These are phyloP conservation scores for Parietaria judaica DNA, from an alignment of 306 rosid genomes.

Conservation along the genomic window DNA sequence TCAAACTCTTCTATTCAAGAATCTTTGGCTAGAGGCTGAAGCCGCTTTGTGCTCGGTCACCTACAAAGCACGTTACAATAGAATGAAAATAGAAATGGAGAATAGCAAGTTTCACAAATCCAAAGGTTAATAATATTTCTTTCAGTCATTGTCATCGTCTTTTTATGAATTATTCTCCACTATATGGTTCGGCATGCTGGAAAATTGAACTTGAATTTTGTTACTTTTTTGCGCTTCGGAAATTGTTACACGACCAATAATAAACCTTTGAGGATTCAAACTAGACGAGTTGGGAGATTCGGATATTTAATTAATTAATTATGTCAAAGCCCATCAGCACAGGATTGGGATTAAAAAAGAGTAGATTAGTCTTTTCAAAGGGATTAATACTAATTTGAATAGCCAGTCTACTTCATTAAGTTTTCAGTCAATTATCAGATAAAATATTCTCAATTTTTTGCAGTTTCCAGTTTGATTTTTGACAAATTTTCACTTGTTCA, in stretches of 20 bases:
- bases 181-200: not conserved
- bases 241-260: no score
- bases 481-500: slow-evolving; percentile 10
- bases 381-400: no score
- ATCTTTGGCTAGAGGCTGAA: slow-evolving; percentile 97
- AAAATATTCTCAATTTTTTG: no score
- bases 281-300: no score
- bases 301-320: no score
- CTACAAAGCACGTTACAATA: slow-evolving; percentile 63
- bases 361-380: no score
- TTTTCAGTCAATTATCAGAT: no score
- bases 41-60: slow-evolving; percentile 67
- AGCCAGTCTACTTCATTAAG: no score
- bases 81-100: slow-evolving; percentile 68
- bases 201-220: slow-evolving; percentile 14
- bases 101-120: slow-evolving; percentile 25
- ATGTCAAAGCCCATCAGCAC: no score
- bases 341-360: no score
- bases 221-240: not conserved
- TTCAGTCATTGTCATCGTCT: not conserved
- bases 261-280: no score
- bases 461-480: not conserved
- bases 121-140: slow-evolving; percentile 40
- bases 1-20: slow-evolving; percentile 54
- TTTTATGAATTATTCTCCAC: not conserved